phyloP scores from a whole-genome alignment of 768 basidiomycete genomes.

The Pleurotus salmoneostramineus region DNA sequence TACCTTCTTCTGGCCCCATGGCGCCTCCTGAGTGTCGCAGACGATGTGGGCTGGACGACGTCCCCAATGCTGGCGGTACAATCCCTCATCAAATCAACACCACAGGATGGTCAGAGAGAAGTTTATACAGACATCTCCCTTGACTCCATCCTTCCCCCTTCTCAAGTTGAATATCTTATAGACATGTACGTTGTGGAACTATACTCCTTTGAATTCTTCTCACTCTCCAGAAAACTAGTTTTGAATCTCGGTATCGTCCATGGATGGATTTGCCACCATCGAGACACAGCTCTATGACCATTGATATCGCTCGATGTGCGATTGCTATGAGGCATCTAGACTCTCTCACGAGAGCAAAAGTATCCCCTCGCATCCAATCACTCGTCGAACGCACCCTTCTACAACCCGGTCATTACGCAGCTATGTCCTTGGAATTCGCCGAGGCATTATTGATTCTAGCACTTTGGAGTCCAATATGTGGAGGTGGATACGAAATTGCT shows the following conservation, averaged over 20 bases:
- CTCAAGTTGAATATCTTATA: conserved; percentile 30
- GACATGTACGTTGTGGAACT: conserved; percentile 26
- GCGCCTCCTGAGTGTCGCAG: conserved; percentile 33
- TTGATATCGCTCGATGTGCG: conserved; percentile 42
- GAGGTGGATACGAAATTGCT: conserved; percentile 18
- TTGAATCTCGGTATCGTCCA: conserved; percentile 37
- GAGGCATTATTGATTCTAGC: conserved; percentile 37
- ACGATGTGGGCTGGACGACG: conserved; percentile 37
- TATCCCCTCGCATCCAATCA: conserved; percentile 35
- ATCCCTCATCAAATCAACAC: conserved; percentile 25
- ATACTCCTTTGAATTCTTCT: background rate
- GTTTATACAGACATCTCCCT: conserved; percentile 13
- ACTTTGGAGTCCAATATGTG: conserved; percentile 38
- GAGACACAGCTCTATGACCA: conserved; percentile 23
- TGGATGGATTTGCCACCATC: conserved; percentile 37
- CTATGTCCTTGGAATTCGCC: conserved; percentile 37
- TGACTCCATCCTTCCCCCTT: conserved; percentile 23
- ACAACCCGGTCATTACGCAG: conserved; percentile 34
- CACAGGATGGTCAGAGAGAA: background rate
- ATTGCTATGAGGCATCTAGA: conserved; percentile 42
- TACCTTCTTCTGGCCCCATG: conserved; percentile 20
- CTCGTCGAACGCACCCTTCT: conserved; percentile 35
- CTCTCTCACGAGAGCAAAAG: conserved; percentile 24
- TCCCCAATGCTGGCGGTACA: conserved; percentile 44
- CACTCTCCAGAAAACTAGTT: no score